Evolutionary conservation across 2,329 filamentous ascomycete species (phyloP), one percentile per base, ranked within the genome.

Genomic region (Colletotrichum godetiae): DNA sequence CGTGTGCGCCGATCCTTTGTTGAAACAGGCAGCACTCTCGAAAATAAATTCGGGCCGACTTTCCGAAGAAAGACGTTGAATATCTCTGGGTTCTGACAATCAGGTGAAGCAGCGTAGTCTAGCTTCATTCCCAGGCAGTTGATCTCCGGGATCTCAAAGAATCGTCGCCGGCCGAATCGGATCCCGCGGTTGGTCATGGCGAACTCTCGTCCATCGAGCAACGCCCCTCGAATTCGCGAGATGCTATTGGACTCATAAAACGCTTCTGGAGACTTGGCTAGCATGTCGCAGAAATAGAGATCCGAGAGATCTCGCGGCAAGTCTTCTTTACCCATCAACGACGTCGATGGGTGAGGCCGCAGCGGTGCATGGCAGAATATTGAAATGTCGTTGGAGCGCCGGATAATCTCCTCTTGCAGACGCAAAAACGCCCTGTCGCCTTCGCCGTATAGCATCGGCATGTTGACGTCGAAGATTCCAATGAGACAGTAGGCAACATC

Each of bases 361-460:
- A 27, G 52, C 52, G 52, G 52, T 10, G 52, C 52, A 13, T 55
- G 11, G 57, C 70, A 73, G 22, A 73, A 65, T 2, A 73, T 29
- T 0, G 70, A 73, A 12, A 22, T 8, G n/a, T 73, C 70, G 13
- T 56, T 35, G 3, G 53, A n/a, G 19, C 49, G 52, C 12, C n/a
- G 52, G 4, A 10, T 37, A 27, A 69, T 56, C 1, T 57, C 3
- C 29, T 65, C 58, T 6, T 77, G 74, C 15, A 77, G 15, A 53
- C 78, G 67, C 19, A 70, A 67, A 27, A 79, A 80, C 2, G 78
- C 76, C 33, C 67, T 76, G 1, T 15, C n/a, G 22, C 78, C 78
- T 55, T 81, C 79, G 10, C 79, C 78, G 29, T 80, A 81, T 1
- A 77, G 67, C 31, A 78, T 71, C 2, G 77, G 74, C 77, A 81